Percentiles rank a stretch among this genome's conserved stretches.
These are phyloP conservation scores for Pichia sp. DNA, from an alignment of 1,139 yeast species.

Conservation along the genomic window DNA sequence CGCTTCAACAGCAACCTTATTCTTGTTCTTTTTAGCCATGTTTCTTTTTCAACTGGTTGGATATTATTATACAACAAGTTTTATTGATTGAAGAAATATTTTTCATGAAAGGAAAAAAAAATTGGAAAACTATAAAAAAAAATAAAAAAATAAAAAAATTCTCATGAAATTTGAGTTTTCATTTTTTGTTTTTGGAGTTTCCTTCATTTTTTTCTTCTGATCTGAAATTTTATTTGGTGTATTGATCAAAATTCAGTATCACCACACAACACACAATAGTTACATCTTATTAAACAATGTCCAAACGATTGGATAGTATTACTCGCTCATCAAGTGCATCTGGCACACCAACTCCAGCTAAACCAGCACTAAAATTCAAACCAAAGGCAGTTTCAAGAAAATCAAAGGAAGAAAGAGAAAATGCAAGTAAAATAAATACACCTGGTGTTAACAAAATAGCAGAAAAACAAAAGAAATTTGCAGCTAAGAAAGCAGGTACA, in stretches of 20 bases:
- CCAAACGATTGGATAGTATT: constrained; percentile 32
- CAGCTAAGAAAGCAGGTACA: not conserved
- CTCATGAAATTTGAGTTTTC: not conserved
- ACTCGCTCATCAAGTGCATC: constrained; percentile 25
- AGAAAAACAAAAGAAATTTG: constrained; percentile 7
- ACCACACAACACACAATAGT: not conserved
- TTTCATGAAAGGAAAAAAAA: not conserved
- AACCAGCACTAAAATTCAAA: constrained; percentile 55
- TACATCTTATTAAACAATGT: constrained; percentile 2
- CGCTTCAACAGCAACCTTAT: constrained; percentile 17
- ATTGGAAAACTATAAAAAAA: not conserved
- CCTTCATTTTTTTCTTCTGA: not conserved
- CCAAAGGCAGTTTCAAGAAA: constrained; percentile 82
- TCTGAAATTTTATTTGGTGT: not conserved
- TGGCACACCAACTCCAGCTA: constrained; percentile 21
- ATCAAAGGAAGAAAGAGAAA: constrained; percentile 75
- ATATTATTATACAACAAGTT: too few relatives aligned
- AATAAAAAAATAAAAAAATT: not conserved
- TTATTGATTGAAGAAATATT: not conserved
- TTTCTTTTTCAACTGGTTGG: not conserved
- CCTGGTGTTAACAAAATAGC: constrained; percentile 25
- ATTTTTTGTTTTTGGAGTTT: not conserved
- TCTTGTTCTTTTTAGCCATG: constrained; percentile 17
- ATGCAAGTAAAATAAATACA: constrained; percentile 51
- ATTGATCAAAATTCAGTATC: not conserved